Conservation (phyloP, 2,329 filamentous ascomycete genomes). For the Albophoma yamanashiensis region DNA sequence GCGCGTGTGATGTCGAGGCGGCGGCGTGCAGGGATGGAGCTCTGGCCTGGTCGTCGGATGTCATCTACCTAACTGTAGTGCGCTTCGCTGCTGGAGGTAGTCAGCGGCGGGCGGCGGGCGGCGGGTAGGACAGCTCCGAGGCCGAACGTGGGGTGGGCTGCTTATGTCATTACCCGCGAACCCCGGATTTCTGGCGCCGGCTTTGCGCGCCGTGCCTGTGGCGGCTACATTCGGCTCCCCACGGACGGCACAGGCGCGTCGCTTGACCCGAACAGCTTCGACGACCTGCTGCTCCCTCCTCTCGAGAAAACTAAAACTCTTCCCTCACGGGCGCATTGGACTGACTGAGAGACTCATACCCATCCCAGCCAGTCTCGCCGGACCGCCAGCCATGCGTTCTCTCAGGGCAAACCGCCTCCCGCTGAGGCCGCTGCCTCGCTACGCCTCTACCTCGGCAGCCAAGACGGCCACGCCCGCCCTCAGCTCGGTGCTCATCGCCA, state of each 20-base stretch:
- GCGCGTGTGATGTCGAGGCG: not conserved
- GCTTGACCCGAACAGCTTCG: not conserved
- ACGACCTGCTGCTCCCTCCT: not conserved
- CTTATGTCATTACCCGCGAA: not conserved
- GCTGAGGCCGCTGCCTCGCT: conserved; percentile 31
- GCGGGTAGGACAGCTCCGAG: not conserved
- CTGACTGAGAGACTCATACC: not conserved
- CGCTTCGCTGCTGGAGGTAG: too few relatives aligned
- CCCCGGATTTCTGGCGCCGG: conserved; percentile 3
- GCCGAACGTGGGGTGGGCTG: not conserved
- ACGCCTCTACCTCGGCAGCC: conserved; percentile 19
- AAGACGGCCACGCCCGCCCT: conserved; percentile 41
- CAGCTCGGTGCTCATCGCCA: conserved; percentile 85
- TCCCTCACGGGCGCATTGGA: not conserved
- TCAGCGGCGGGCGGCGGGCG: too few relatives aligned
- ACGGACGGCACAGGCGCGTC: conserved; percentile 11
- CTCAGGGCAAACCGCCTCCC: conserved; percentile 40
- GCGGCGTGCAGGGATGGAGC: not conserved
- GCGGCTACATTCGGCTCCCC: conserved; percentile 22
- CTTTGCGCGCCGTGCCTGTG: not conserved
- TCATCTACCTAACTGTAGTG: too few relatives aligned
- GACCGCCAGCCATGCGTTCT: conserved; percentile 37
- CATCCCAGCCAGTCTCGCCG: not conserved
- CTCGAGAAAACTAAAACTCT: not conserved
- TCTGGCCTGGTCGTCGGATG: too few relatives aligned